Base-by-base conservation (phyloP, 2,329 filamentous ascomycete genomes). In the Sporothrix globosa region DNA sequence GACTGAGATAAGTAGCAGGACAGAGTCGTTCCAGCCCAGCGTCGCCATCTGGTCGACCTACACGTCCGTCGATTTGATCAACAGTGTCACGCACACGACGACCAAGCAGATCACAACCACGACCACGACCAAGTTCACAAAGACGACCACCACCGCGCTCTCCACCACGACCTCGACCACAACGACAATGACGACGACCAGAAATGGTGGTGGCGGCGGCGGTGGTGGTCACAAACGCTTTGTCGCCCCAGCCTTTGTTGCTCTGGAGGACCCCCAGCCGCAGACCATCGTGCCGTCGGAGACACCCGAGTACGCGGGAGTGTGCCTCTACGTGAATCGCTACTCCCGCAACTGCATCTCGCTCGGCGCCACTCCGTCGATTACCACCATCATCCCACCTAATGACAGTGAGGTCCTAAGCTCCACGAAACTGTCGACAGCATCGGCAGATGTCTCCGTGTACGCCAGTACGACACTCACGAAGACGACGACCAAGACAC, bases 1-100 rank as follows among this genome's bases (percentile, higher is more conserved):
- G 63, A 70, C 65, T 14, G 63, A 61, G 13, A 68, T 48, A 11
- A 39, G 41, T n/a, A 48, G 56, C 65, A 41, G 34, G 13, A 60
- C 54, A 2, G 53, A 34, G 6, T 54, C 34, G 19, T 70, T 34
- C 65, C 69, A 70, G 69, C 69, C 69, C 11, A 63, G 54, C 65
- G 13, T 21, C 39, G 69, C 65, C 48, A 48, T 68, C 56, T 34
- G 48, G 65, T 68, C 65, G 56, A 70, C 69, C 21, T 68, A 68
- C 56, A 68, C 56, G 17, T 70, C 65, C 2, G 65, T 68, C 50
- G 48, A 65, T 39, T 24, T 68, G 30, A 21, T 70, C 65, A 61
- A 46, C 34, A 68, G 65, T 24, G 65, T 68, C 48, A 67, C 69
- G 11, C 46, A 63, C 34, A 70, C 63, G 14, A 68, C 65, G 34